Percentiles rank a stretch among this genome's conserved stretches.
phyloP scores from a whole-genome alignment of 306 rosid genomes.

The Citrullus mucosospermus region DNA sequence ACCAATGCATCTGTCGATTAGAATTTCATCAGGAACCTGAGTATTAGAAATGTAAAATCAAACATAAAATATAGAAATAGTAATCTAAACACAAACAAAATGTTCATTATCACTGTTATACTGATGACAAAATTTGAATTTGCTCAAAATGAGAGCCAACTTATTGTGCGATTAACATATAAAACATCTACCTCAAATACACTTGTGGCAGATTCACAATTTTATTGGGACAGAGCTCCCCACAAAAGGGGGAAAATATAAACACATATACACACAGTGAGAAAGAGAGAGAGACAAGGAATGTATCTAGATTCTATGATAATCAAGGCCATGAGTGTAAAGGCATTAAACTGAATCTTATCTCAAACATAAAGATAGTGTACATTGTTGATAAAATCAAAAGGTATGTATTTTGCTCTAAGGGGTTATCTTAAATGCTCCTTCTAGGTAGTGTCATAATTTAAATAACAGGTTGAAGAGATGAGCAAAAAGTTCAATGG shows the following conservation, averaged over 20 bases:
- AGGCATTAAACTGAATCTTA: not conserved
- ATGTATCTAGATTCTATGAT: not conserved
- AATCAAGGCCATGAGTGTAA: not conserved
- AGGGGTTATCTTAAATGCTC: not conserved
- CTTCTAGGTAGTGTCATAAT: not conserved
- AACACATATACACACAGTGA: not conserved
- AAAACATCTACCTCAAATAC: not conserved
- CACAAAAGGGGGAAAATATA: not conserved
- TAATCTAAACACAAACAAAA: not conserved
- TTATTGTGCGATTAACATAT: not conserved
- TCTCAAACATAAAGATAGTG: not conserved
- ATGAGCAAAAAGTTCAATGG: not conserved
- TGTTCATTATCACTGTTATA: not conserved
- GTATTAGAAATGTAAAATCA: conserved; percentile 29
- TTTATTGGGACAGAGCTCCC: not conserved
- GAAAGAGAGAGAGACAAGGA: not conserved
- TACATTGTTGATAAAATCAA: not conserved
- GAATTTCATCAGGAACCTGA: conserved; percentile 99
- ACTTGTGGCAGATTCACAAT: not conserved
- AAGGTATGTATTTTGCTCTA: not conserved
- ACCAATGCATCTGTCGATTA: conserved; percentile 93
- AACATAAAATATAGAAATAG: conserved; percentile 1
- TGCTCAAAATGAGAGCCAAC: not conserved
- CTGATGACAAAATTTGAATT: not conserved
- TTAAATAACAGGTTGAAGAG: not conserved